phyloP scores from a whole-genome alignment of 2,329 filamentous ascomycete species.

The Aspergillus sp. region DNA sequence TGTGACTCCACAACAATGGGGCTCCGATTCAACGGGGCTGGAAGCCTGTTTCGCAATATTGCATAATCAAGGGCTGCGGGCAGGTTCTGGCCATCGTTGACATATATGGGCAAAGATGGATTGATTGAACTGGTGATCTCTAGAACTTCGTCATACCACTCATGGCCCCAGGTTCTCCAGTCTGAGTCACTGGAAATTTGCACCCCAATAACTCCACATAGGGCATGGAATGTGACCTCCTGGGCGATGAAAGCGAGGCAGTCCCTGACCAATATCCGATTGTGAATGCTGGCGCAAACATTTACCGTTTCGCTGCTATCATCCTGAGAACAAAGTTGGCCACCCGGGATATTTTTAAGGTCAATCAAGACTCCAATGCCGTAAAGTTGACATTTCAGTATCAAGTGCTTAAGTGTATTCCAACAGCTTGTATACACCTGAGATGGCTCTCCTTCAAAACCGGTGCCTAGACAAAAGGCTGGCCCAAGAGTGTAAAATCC shows the following conservation, averaged over 20 bases:
- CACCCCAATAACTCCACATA: conserved; percentile 54
- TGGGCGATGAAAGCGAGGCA: conserved; percentile 53
- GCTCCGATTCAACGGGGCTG: conserved; percentile 25
- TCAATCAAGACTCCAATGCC: conserved; percentile 60
- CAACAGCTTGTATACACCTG: conserved; percentile 56
- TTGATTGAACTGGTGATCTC: conserved; percentile 50
- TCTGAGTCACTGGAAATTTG: conserved; percentile 59
- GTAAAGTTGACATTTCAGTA: conserved; percentile 44
- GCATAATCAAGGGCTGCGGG: conserved; percentile 46
- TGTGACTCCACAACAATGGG: conserved; percentile 60
- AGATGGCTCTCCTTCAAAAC: conserved; percentile 49
- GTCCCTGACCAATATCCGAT: conserved; percentile 48
- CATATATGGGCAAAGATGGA: conserved; percentile 53
- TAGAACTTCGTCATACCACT: conserved; percentile 57
- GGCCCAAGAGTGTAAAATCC: conserved; percentile 59
- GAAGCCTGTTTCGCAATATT: conserved; percentile 39
- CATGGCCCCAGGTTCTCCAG: conserved; percentile 53
- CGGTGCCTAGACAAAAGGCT: conserved; percentile 51
- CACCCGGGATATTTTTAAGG: conserved; percentile 59
- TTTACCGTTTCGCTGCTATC: conserved; percentile 42
- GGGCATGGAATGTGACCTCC: conserved; percentile 40
- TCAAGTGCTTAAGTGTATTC: conserved; percentile 49
- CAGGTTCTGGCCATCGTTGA: conserved; percentile 60
- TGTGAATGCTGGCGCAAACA: conserved; percentile 48
- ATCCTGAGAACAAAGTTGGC: conserved; percentile 20